Base-by-base conservation (phyloP, 177 flowering plant genomes). In the Tripterygium wilfordii region DNA sequence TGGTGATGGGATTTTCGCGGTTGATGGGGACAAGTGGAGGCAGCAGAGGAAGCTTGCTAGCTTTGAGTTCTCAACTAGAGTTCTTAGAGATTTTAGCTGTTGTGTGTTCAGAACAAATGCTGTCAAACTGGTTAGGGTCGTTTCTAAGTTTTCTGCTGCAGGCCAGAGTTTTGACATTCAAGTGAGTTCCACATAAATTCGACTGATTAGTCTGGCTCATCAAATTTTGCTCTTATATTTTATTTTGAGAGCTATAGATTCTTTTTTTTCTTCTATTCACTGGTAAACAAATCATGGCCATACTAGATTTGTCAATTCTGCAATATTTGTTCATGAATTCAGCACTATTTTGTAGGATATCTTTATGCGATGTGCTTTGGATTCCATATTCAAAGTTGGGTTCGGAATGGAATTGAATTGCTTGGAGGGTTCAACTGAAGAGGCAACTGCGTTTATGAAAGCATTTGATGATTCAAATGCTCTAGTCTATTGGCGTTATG, bases 1-100 rank as follows among this genome's bases (percentile, higher is more conserved):
- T 31, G 96, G 96, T 1, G 60, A 77, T n/a, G 90, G 96, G 10
- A 88, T 88, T 4, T 85, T 85, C 24, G 66, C 56, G 0, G 88
- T 79, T 1, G 90, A 88, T 49, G 94, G 94, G 1, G 78, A 69
- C 0, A 72, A 62, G 29, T 88, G 90, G 92, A 50, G 65, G 46
- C 76, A 76, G 40, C 96, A 88, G 62, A 71, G 75, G 63, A 70
- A 65, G 71, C 73, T 82, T 6, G 78, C 96, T 0, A 85, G 94
- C 58, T 56, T 32, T 37, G 96, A 82, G 56, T 82, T 88, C 67
- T 80, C 95, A 2, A 71, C 83, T 0, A 72, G 79, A 44, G 79
- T 74, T 23, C 50, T 80, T 27, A 73, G 82, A 62, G 89, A 82
- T 48, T 80, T 70, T 43, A 85, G 89, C 64, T 71, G 82, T 42